phyloP scores from a whole-genome alignment of 306 rosid genomes.

The Ormosia semicastrata region DNA sequence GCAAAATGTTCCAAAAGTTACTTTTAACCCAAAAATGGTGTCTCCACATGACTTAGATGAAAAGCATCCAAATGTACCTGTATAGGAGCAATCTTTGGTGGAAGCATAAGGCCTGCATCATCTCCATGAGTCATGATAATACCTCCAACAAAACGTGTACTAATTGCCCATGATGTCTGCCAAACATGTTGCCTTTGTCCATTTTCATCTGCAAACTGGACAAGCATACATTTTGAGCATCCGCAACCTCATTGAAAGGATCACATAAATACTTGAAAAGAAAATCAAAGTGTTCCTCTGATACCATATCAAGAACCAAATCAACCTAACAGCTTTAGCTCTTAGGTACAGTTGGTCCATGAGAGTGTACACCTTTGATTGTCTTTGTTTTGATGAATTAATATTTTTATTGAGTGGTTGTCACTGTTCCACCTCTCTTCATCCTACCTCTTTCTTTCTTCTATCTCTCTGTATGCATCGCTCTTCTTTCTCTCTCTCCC shows the following conservation, averaged over 20 bases:
- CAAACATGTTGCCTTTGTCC: slow-evolving; percentile 83
- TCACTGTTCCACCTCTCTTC: not conserved
- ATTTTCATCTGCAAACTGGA: slow-evolving; percentile 88
- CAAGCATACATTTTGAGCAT: slow-evolving; percentile 37
- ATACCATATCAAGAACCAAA: no score
- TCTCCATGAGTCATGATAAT: slow-evolving; percentile 97
- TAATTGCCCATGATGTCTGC: slow-evolving; percentile 99
- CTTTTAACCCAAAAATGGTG: not conserved
- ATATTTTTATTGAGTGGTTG: not conserved
- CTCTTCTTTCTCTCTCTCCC: not conserved
- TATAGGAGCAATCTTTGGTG: slow-evolving; percentile 88
- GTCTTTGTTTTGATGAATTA: not conserved
- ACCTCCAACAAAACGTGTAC: slow-evolving; percentile 98
- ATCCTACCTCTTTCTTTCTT: not conserved
- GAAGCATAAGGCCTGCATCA: slow-evolving; percentile 92
- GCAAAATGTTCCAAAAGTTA: not conserved
- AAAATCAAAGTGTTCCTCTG: not conserved
- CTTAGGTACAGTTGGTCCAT: not conserved
- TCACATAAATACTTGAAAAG: slow-evolving; percentile 12
- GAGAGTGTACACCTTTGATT: not conserved
- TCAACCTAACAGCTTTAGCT: no score
- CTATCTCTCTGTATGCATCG: no score
- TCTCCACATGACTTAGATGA: not conserved
- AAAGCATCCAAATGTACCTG: slow-evolving; percentile 56
- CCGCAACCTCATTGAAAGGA: slow-evolving; percentile 18